Evolutionary conservation across 2,329 filamentous ascomycete genomes (phyloP), one percentile per base, ranked within the genome.

Genomic region (Cladophialophora psammophila): DNA sequence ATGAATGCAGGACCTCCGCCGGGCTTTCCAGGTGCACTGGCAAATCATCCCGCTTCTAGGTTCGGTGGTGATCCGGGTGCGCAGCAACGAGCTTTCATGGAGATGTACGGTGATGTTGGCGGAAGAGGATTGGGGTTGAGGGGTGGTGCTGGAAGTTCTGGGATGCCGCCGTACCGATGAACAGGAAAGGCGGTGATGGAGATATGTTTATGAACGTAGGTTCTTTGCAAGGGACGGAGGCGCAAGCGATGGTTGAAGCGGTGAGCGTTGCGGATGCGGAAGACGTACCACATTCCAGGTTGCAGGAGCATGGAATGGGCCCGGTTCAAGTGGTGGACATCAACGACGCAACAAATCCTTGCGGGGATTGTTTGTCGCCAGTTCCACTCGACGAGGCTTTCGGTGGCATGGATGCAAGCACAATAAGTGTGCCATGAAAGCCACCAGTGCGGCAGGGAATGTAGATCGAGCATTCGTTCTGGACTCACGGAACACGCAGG

Each of bases 61-160:
- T 65, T 56, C 42, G 80, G 78, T 50, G 78, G 76, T 18, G 76
- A 76, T 56, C 76, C 78, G 20, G 74, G 75, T 34, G 78, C 77
- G 7, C 78, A 76, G 10, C 79, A 77, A 34, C 77, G 79, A 48
- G 78, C 79, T 57, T 73, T 81, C 52, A 74, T 82, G 64, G 80
- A 82, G 52, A 80, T 82, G 78, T 79, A 82, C 64, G 77, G 75
- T 32, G 76, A 76, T 45, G 75, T 78, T 18, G 73, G 69, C 32
- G 72, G 77, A n/a, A 75, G 78, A 45, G 78, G 78, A 20, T 77
- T 79, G 73, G 72, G 62, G 18, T 60, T 70, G 45, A 68, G 68
- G 60, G 68, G 65, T 26, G 65, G 69, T 26, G 57, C 45, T 1
- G 67, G 52, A 4, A 65, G 59, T 52, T 67, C 57, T 36, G 64